Conservation (phyloP, 2,329 filamentous ascomycete species). For the Amylocarpus encephaloides region DNA sequence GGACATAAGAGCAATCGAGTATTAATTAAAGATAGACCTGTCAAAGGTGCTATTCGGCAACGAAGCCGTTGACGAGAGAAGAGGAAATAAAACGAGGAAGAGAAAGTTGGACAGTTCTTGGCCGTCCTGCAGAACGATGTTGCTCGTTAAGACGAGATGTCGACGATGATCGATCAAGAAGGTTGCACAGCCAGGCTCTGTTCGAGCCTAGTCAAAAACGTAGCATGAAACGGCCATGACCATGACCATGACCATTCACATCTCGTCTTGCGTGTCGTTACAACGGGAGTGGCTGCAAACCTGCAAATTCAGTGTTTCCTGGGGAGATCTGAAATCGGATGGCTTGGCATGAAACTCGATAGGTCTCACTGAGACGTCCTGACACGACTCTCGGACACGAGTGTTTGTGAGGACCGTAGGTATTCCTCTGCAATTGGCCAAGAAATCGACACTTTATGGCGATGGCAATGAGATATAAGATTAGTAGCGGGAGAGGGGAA, state of each 20-base stretch:
- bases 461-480: background rate
- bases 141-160: slow-evolving; percentile 7
- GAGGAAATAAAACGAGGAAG: slow-evolving; percentile 6
- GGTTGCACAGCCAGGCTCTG: background rate
- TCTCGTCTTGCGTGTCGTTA: background rate
- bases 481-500: background rate
- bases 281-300: background rate
- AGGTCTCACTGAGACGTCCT: slow-evolving; percentile 6
- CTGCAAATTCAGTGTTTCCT: background rate
- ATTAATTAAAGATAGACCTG: slow-evolving; percentile 18
- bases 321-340: slow-evolving; percentile 1
- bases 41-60: slow-evolving; percentile 25
- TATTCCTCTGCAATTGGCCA: background rate
- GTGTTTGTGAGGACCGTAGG: background rate
- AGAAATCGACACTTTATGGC: background rate
- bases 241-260: background rate
- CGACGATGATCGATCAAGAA: background rate
- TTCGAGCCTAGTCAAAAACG: background rate
- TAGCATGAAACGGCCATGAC: background rate
- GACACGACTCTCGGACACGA: slow-evolving; percentile 6
- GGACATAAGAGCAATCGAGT: background rate
- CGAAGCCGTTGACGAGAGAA: slow-evolving; percentile 12
- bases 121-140: slow-evolving; percentile 17
- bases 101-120: slow-evolving; percentile 15
- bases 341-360: slow-evolving; percentile 6